A percentile compares a stretch with the other conserved stretches of the same genome.
phyloP scores from a whole-genome alignment of 2,329 filamentous ascomycete genomes.

The Fusarium sp. region DNA sequence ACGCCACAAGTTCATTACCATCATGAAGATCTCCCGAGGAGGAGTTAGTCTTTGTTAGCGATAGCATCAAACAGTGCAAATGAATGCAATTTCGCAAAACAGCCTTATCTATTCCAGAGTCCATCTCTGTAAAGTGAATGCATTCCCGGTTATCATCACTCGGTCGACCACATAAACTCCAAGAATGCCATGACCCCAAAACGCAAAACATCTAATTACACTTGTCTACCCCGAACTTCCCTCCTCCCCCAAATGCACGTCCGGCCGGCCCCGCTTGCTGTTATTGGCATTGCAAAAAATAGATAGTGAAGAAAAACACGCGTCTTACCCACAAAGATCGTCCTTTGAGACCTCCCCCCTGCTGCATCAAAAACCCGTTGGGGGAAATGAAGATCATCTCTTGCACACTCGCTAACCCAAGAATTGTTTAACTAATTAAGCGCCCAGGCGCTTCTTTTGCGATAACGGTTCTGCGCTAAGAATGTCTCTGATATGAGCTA shows the following conservation, averaged over 20 bases:
- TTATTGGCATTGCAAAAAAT: background rate
- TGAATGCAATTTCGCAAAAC: slow-evolving; percentile 14
- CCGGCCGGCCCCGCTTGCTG: slow-evolving; percentile 17
- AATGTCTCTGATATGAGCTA: slow-evolving; percentile 24
- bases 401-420: background rate
- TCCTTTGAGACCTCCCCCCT: background rate
- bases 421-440: slow-evolving; percentile 4
- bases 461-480: slow-evolving; percentile 21
- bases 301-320: slow-evolving; percentile 28
- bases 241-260: background rate
- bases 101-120: background rate
- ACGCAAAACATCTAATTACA: slow-evolving; percentile 19
- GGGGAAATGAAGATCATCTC: slow-evolving; percentile 42
- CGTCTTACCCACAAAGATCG: slow-evolving; percentile 33
- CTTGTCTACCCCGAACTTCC: background rate
- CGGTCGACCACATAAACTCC: background rate
- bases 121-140: background rate
- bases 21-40: slow-evolving; percentile 22
- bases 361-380: slow-evolving; percentile 25
- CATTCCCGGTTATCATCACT: slow-evolving; percentile 7
- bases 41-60: slow-evolving; percentile 10
- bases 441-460: slow-evolving; percentile 24
- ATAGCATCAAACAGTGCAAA: slow-evolving; percentile 23
- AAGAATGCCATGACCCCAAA: slow-evolving; percentile 10
- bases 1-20: slow-evolving; percentile 18